Conservation (phyloP, 1,139 yeast genomes). For the Zygoascus sp. region DNA sequence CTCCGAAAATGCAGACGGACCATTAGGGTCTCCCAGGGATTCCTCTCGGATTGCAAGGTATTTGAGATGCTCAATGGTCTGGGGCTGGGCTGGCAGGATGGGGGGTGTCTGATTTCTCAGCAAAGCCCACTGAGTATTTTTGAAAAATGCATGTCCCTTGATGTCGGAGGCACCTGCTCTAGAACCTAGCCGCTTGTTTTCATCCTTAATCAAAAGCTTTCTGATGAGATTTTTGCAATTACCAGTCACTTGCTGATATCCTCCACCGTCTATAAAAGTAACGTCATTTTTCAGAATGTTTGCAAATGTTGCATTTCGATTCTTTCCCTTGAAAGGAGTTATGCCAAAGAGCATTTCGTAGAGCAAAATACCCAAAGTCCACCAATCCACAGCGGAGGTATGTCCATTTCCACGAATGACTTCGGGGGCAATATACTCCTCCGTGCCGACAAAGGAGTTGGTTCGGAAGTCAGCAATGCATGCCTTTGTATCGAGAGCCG, state of each 20-base stretch:
- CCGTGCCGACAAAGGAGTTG: conserved; percentile 96
- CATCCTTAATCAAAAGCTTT: conserved; percentile 82
- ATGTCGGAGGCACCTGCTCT: conserved; percentile 92
- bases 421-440: conserved; percentile 97
- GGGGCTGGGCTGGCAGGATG: conserved; percentile 81
- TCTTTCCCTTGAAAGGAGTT: conserved; percentile 91
- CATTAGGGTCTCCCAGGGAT: conserved; percentile 11
- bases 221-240: conserved; percentile 74
- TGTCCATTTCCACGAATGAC: conserved; percentile 96
- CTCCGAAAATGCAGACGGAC: conserved; percentile 10
- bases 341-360: conserved; percentile 94
- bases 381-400: conserved; percentile 98
- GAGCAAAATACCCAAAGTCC: conserved; percentile 91
- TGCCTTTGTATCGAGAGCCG: conserved; percentile 77
- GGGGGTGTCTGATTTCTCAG: conserved; percentile 91
- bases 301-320: conserved; percentile 82
- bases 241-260: conserved; percentile 54
- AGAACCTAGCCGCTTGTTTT: conserved; percentile 80
- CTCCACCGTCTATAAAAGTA: conserved; percentile 49
- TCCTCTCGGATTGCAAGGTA: conserved; percentile 1
- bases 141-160: conserved; percentile 85
- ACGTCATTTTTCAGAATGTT: conserved; percentile 83
- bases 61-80: conserved; percentile 41
- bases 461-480: conserved; percentile 95
- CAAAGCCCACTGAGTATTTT: conserved; percentile 90